Evolutionary conservation across 2,329 filamentous ascomycete genomes (phyloP).

Genomic region (Dactylellina haptotyla): DNA sequence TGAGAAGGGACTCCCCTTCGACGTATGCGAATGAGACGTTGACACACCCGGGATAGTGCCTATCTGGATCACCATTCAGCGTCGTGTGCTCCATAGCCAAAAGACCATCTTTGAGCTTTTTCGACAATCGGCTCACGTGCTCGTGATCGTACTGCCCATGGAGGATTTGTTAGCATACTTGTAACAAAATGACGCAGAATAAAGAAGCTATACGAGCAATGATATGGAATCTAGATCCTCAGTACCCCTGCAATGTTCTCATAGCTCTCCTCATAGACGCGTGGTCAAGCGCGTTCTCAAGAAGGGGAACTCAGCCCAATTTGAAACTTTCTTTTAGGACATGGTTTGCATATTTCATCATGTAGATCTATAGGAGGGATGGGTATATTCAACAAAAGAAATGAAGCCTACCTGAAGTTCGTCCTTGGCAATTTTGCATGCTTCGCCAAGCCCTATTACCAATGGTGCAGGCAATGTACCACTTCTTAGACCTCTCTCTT

Average conservation of each 20-base stretch:
- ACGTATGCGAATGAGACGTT: slow-evolving; percentile 99
- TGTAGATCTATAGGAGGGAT: slow-evolving; percentile 58
- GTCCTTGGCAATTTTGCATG: slow-evolving; percentile 87
- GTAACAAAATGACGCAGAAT: not conserved
- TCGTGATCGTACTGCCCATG: slow-evolving; percentile 84
- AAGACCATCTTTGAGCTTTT: slow-evolving; percentile 82
- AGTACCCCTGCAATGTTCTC: slow-evolving; percentile 57
- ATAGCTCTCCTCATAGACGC: slow-evolving; percentile 35
- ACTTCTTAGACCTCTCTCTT: slow-evolving; percentile 93
- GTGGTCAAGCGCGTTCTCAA: slow-evolving; percentile 46
- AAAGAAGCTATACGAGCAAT: not conserved
- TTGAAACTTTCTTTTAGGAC: slow-evolving; percentile 52
- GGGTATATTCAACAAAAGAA: slow-evolving; percentile 47
- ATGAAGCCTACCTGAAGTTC: slow-evolving; percentile 81
- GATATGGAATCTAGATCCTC: slow-evolving; percentile 20
- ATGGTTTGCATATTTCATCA: slow-evolving; percentile 89
- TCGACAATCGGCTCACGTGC: slow-evolving; percentile 82
- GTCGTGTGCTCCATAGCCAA: slow-evolving; percentile 89
- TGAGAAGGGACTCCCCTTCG: slow-evolving; percentile 95
- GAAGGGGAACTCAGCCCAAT: slow-evolving; percentile 48
- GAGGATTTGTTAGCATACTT: not conserved
- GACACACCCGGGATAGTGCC: slow-evolving; percentile 94
- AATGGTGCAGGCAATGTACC: slow-evolving; percentile 90
- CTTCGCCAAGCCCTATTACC: slow-evolving; percentile 92
- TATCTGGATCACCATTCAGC: slow-evolving; percentile 83